Percentiles rank a stretch among this genome's conserved stretches.
phyloP scores from a whole-genome alignment of 176 grass and related monocot genomes.

The Triticum turgidum region DNA sequence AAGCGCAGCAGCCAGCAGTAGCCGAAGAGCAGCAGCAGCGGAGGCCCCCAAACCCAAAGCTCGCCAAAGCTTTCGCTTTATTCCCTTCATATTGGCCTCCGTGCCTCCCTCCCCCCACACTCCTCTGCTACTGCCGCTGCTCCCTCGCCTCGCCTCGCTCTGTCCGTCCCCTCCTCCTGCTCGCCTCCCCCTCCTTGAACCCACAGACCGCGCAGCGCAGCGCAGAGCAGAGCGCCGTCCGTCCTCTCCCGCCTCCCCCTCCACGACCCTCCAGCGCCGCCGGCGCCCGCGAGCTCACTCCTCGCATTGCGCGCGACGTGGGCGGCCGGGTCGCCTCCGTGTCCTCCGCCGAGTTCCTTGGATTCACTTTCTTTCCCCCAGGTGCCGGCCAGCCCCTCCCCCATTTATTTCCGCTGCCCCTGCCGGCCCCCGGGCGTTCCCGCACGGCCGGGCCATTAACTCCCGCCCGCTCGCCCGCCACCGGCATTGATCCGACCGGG shows the following conservation, averaged over 20 bases:
- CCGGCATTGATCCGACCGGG: conserved; percentile 33
- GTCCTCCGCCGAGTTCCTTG: conserved; percentile 26
- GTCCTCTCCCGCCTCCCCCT: conserved; percentile 6
- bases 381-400: conserved; percentile 1
- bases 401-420: conserved; percentile 38
- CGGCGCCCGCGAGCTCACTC: not conserved
- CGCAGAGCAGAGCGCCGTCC: not conserved
- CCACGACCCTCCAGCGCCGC: conserved; percentile 27
- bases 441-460: conserved; percentile 33
- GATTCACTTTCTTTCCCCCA: not conserved
- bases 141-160: too few relatives aligned
- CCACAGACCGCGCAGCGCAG: not conserved
- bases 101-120: conserved; percentile 1
- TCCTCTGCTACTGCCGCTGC: not conserved
- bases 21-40: not conserved
- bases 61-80: conserved; percentile 44
- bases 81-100: conserved; percentile 55
- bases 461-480: not conserved
- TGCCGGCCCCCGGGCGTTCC: conserved; percentile 16
- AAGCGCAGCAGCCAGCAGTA: not conserved
- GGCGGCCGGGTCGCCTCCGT: conserved; percentile 7
- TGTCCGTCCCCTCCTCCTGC: not conserved
- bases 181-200: conserved; percentile 37
- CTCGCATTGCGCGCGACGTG: conserved; percentile 30
- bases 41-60: conserved; percentile 13